Evolutionary conservation across 176 grass and related monocot species (phyloP), one percentile per base, ranked within the genome.

Genomic region (Tillandsia leiboldiana): DNA sequence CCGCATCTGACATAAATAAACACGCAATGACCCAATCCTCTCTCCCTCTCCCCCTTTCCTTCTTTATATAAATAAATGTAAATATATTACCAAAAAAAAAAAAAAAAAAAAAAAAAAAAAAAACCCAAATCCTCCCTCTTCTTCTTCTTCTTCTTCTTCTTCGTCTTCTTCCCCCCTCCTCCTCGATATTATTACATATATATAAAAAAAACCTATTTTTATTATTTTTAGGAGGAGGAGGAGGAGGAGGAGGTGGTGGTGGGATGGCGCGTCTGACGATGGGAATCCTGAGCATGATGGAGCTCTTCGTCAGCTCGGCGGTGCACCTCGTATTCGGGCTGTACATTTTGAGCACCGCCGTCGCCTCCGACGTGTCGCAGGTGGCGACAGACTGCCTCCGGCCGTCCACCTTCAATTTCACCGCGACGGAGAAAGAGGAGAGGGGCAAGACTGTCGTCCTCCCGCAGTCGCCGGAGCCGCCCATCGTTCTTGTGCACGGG

Each of bases 401-500:
- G 14, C 64, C 77, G 3, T 81, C 81, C 15, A 69, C 84, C 52
- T 77, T 85, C 79, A 80, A 85, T 61, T 72, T 87, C 50, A 78
- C 73, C 26, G 59, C 77, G 10, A 75, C 67, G 0, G 79, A 75
- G 20, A 70, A 82, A 59, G 70, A 72, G 54, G 72, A 63, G 18
- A 81, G 74, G 57, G 66, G 66, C 14, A 78, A 68, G 73, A 78
- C 77, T 48, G 82, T 83, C 64, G 68, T 83, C 51, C 81, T 97
- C 71, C 72, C 87, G 50, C 82, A 77, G 11, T 87, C 84, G 68
- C 84, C 82, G 42, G 5, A 42, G 33, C 94, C 94, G 11, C 94
- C 94, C 13, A 93, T 97, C 76, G 89, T 97, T 33, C 71, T 97
- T 62, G 94, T 97, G 66, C 89, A 97, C 78, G 94, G 94, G 57